Conservation (phyloP, 345 rosid species). For the Microthlaspi erraticum region DNA sequence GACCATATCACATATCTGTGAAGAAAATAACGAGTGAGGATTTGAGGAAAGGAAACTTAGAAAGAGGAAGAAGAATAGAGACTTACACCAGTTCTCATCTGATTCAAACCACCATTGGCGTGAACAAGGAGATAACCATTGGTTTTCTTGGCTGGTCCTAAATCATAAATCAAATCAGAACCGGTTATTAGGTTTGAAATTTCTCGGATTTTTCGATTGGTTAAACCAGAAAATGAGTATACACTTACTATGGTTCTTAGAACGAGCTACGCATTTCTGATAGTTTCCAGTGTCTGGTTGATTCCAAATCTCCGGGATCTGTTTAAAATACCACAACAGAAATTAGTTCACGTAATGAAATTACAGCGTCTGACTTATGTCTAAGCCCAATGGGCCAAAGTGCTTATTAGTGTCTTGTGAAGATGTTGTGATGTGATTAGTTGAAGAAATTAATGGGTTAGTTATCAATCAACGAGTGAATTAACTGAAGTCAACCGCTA, state of each 20-base stretch:
- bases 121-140: conserved; percentile 71
- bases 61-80: background rate
- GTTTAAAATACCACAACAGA: conserved; percentile 1
- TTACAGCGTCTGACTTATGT: background rate
- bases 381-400: conserved; percentile 34
- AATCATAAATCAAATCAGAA: background rate
- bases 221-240: background rate
- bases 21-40: conserved; percentile 12
- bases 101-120: conserved; percentile 89
- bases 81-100: conserved; percentile 81
- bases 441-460: conserved; percentile 22
- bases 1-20: conserved; percentile 79
- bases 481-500: conserved; percentile 36
- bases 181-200: background rate
- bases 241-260: conserved; percentile 52
- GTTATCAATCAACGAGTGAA: background rate
- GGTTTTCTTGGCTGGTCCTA: conserved; percentile 38
- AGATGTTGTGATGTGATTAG: conserved; percentile 18
- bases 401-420: background rate
- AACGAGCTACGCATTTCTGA: conserved; percentile 55
- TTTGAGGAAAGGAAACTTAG: background rate
- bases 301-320: conserved; percentile 63
- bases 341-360: conserved; percentile 1
- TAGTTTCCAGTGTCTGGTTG: conserved; percentile 49
- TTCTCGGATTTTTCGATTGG: background rate